phyloP scores from a whole-genome alignment of 495 filamentous ascomycete species.

The Sphaerosporella brunnea region DNA sequence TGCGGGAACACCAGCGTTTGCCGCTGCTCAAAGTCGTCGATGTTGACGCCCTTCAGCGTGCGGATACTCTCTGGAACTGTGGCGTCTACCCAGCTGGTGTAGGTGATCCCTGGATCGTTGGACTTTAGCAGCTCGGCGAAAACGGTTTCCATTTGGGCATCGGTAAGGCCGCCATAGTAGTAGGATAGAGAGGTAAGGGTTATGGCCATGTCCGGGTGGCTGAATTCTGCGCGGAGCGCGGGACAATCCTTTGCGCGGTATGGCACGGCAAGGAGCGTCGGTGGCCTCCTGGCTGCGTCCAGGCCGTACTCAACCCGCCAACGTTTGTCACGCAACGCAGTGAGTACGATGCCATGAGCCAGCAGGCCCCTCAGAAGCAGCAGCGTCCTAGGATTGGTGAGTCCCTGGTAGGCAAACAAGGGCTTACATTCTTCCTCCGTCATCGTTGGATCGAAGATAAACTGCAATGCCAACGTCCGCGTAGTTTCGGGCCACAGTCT shows the following conservation, averaged over 20 bases:
- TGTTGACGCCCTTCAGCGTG: slow-evolving; percentile 39
- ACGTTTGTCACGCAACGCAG: slow-evolving; percentile 40
- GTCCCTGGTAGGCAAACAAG: neutral
- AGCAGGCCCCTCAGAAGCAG: slow-evolving; percentile 45
- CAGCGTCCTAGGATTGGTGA: slow-evolving; percentile 17
- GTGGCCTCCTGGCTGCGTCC: slow-evolving; percentile 27
- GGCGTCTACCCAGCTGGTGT: slow-evolving; percentile 35
- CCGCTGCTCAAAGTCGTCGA: slow-evolving; percentile 34
- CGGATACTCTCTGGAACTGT: slow-evolving; percentile 28
- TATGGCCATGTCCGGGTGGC: slow-evolving; percentile 54
- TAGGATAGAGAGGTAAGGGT: slow-evolving; percentile 50
- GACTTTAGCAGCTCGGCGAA: slow-evolving; percentile 36
- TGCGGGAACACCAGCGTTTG: slow-evolving; percentile 33
- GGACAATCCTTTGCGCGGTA: slow-evolving; percentile 54
- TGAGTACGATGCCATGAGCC: slow-evolving; percentile 37
- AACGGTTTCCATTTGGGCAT: slow-evolving; percentile 34
- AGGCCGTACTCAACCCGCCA: slow-evolving; percentile 55
- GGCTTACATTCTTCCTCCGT: neutral
- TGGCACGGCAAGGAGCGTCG: slow-evolving; percentile 46
- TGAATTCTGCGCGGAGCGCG: slow-evolving; percentile 47
- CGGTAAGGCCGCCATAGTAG: slow-evolving; percentile 45
- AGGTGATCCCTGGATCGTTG: slow-evolving; percentile 40
- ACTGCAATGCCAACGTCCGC: slow-evolving; percentile 17
- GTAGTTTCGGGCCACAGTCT: slow-evolving; percentile 8
- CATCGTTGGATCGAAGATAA: slow-evolving; percentile 25